A percentile compares a stretch with the other conserved stretches of the same genome.
These are phyloP conservation scores for Lotmaria passim DNA, from an alignment of 208 protist genomes.

Conservation along the genomic window DNA sequence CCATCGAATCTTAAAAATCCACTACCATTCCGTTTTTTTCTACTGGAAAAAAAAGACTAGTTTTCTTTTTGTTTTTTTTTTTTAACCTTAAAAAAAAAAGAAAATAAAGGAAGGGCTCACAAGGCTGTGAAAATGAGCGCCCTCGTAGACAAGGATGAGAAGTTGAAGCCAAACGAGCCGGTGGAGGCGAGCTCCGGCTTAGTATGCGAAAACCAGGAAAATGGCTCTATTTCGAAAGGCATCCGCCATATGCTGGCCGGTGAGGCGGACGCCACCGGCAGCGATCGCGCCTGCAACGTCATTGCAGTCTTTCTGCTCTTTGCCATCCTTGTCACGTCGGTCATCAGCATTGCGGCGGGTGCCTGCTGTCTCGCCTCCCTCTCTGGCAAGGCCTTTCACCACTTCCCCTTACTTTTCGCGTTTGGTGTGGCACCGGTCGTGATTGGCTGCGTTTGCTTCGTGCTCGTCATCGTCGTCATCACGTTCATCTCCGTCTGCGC, in stretches of 20 bases:
- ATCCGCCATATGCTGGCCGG: conserved; percentile 17
- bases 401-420: conserved; percentile 48
- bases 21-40: not conserved
- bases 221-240: conserved; percentile 33
- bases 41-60: not conserved
- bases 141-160: not conserved
- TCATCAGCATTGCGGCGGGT: conserved; percentile 55
- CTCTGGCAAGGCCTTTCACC: conserved; percentile 39
- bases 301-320: conserved; percentile 45
- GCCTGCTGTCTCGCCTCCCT: conserved; percentile 51
- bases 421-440: conserved; percentile 43
- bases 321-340: conserved; percentile 44
- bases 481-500: conserved; percentile 43
- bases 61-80: too few relatives aligned
- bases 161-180: conserved; percentile 5
- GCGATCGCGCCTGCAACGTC: conserved; percentile 42
- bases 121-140: too few relatives aligned
- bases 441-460: conserved; percentile 38
- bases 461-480: conserved; percentile 30
- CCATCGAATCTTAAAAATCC: too few relatives aligned
- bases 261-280: conserved; percentile 5
- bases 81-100: too few relatives aligned
- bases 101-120: too few relatives aligned
- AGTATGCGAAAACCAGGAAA: conserved; percentile 31
- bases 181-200: conserved; percentile 17